These are phyloP conservation scores for Aspergillus hortae DNA, from an alignment of 2,329 filamentous ascomycete genomes.

Conservation along the genomic window DNA sequence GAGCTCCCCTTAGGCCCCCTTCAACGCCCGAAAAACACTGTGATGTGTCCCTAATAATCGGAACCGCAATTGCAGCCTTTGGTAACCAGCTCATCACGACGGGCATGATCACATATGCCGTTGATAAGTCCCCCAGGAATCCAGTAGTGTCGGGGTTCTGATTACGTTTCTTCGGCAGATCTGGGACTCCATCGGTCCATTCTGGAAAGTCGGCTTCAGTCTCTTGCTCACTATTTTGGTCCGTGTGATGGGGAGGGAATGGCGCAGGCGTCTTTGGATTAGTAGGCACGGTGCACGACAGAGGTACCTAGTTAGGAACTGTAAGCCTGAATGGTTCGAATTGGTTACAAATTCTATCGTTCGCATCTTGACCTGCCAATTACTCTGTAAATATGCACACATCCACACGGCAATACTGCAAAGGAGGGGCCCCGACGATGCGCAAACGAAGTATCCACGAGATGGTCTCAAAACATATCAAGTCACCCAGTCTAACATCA, in stretches of 20 bases:
- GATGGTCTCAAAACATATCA: too few species aligned
- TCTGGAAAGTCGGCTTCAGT: conserved; percentile 29
- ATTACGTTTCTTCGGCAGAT: conserved; percentile 53
- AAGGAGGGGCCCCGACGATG: too few species aligned
- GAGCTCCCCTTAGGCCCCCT: too few species aligned
- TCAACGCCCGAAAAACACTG: too few species aligned
- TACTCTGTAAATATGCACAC: too few species aligned
- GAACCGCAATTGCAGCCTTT: conserved; percentile 50
- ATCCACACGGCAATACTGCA: too few species aligned
- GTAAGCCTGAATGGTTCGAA: too few species aligned
- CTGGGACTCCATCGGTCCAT: conserved; percentile 37
- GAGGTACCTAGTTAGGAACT: too few species aligned
- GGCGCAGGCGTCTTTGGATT: conserved; percentile 3
- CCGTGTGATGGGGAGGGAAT: conserved; percentile 12
- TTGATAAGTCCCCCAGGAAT: conserved; percentile 55
- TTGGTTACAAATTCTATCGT: too few species aligned
- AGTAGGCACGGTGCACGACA: background rate
- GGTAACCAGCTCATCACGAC: conserved; percentile 64
- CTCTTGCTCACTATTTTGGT: conserved; percentile 13
- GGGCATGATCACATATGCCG: conserved; percentile 57
- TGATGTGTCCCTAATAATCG: conserved; percentile 57
- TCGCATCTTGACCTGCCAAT: too few species aligned
- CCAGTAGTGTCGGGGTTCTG: conserved; percentile 57
- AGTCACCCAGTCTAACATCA: too few species aligned
- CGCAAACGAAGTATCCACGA: too few species aligned